Conservation (phyloP, 2,329 filamentous ascomycete species). For the Cryphonectria nitschkei region DNA sequence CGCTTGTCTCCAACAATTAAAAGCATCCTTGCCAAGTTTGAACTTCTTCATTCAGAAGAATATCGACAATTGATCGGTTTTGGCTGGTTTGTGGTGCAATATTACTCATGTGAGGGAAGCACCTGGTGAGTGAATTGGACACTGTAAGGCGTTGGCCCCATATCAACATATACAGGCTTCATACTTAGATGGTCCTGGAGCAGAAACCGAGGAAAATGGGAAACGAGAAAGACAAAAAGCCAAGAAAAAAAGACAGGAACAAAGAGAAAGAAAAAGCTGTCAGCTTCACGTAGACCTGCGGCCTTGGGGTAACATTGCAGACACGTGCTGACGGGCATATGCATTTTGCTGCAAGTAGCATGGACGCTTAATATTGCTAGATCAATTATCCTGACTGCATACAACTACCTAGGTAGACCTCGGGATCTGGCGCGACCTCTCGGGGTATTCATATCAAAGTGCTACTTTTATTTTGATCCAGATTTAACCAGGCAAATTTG, state of each 20-base stretch:
- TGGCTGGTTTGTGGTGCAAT: background rate
- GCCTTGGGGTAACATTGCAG: background rate
- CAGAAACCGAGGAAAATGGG: background rate
- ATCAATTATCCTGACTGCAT: background rate
- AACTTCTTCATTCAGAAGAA: too few species aligned
- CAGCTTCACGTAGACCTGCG: background rate
- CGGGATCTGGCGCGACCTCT: too few species aligned
- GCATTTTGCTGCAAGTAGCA: background rate
- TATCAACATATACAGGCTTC: background rate
- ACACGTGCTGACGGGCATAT: background rate
- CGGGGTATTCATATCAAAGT: too few species aligned
- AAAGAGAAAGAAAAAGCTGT: background rate
- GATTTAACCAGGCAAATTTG: too few species aligned
- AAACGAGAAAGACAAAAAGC: too few species aligned
- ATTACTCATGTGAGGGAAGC: background rate
- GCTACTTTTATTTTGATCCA: too few species aligned
- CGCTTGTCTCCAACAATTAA: background rate
- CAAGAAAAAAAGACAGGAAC: too few species aligned
- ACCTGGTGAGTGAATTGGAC: background rate
- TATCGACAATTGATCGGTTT: background rate
- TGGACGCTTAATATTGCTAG: background rate
- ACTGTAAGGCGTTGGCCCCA: background rate
- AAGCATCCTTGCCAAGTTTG: too few species aligned
- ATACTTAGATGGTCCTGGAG: background rate
- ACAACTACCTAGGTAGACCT: too few species aligned